Evolutionary conservation across 805 yeast species (phyloP).

Genomic region (Myxozyma sirexii): DNA sequence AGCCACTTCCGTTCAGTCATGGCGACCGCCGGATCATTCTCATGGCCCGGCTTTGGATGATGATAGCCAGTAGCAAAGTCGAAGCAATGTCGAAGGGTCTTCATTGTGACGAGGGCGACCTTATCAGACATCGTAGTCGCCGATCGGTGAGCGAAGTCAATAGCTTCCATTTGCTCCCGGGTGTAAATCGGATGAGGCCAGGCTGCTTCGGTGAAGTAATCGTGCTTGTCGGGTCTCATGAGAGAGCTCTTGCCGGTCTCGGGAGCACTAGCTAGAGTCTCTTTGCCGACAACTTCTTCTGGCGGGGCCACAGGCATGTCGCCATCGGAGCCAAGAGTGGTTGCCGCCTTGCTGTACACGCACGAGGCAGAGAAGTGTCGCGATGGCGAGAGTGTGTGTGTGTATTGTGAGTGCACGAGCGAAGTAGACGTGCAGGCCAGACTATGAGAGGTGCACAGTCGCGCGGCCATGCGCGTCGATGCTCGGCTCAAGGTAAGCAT

Average conservation of each 20-base stretch:
- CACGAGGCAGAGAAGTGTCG: constrained; percentile 10
- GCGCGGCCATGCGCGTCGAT: background rate
- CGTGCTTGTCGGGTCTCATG: constrained; percentile 26
- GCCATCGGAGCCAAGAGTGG: background rate
- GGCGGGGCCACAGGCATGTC: constrained; percentile 7
- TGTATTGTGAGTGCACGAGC: background rate
- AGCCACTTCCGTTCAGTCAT: constrained; percentile 71
- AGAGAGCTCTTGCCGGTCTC: constrained; percentile 11
- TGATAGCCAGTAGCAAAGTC: constrained; percentile 67
- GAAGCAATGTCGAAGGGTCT: constrained; percentile 52
- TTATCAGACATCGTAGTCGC: constrained; percentile 55
- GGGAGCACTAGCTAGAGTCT: background rate
- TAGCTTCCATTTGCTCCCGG: constrained; percentile 45
- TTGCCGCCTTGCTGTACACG: background rate
- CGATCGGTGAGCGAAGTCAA: constrained; percentile 55
- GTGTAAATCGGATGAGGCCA: constrained; percentile 52
- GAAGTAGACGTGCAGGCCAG: background rate
- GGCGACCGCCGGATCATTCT: constrained; percentile 43
- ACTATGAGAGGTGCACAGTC: background rate
- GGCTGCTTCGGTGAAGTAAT: constrained; percentile 28
- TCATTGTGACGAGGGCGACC: constrained; percentile 54
- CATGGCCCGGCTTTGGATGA: constrained; percentile 52
- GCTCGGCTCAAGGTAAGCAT: background rate
- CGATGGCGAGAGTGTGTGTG: background rate
- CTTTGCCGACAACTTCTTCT: background rate